Evolutionary conservation across 2,329 filamentous ascomycete genomes (phyloP).

Genomic region (Pestalotiopsis sp.): DNA sequence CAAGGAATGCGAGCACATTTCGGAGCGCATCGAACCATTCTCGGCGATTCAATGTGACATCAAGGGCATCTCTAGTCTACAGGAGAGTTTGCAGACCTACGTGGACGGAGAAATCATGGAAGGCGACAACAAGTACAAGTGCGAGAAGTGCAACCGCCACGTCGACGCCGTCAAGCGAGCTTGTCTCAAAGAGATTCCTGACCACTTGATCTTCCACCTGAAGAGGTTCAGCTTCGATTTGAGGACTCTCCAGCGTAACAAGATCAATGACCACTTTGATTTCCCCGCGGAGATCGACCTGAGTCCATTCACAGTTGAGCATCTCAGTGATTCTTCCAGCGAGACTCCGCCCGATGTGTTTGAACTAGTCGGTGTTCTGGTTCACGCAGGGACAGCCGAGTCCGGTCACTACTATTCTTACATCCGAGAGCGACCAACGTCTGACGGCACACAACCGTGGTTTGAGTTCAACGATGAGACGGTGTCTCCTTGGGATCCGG

Average conservation of each 20-base stretch:
- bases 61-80: constrained; percentile 81
- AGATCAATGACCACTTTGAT: constrained; percentile 93
- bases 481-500: constrained; percentile 75
- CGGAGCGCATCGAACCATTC: constrained; percentile 86
- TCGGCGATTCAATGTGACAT: constrained; percentile 96
- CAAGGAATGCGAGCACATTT: constrained; percentile 92
- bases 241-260: constrained; percentile 76
- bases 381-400: constrained; percentile 90
- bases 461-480: constrained; percentile 93
- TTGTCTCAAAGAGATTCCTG: constrained; percentile 88
- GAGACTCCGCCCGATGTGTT: constrained; percentile 73
- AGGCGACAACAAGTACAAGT: constrained; percentile 98
- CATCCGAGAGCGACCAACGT: constrained; percentile 75
- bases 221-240: constrained; percentile 87
- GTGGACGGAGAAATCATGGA: constrained; percentile 96
- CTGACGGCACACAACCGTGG: constrained; percentile 62
- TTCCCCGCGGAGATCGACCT: constrained; percentile 87
- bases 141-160: constrained; percentile 83
- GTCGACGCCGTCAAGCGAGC: constrained; percentile 94
- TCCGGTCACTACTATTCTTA: constrained; percentile 98
- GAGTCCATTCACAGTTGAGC: constrained; percentile 85
- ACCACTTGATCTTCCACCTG: constrained; percentile 93
- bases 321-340: constrained; percentile 67
- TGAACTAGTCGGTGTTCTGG: constrained; percentile 91
- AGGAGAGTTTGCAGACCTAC: constrained; percentile 92